These are phyloP conservation scores for Keqinozyma sinolaborantium DNA, from an alignment of 1,139 yeast species.

Conservation along the genomic window DNA sequence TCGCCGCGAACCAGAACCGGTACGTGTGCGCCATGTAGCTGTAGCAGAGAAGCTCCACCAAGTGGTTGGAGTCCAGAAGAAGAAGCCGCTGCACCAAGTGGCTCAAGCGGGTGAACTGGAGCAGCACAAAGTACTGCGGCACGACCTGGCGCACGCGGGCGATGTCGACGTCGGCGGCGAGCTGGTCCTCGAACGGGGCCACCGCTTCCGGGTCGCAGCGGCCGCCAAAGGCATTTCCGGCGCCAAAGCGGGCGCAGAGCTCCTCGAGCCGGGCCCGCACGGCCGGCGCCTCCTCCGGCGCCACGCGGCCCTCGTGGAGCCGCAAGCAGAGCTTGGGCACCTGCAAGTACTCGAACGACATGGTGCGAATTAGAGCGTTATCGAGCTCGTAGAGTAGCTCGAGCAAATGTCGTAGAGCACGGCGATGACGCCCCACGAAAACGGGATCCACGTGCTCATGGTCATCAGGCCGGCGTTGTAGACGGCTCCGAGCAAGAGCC, in stretches of 20 bases:
- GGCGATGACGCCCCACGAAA: constrained; percentile 71
- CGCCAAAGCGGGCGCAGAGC: no score
- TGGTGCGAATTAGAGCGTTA: constrained; percentile 19
- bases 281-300: no score
- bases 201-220: no score
- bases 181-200: no score
- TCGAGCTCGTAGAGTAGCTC: constrained; percentile 50
- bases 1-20: constrained; percentile 9
- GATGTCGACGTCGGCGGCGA: no score
- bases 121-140: constrained; percentile 8
- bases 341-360: constrained; percentile 8
- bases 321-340: constrained; percentile 10
- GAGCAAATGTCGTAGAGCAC: constrained; percentile 63
- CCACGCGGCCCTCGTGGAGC: no score
- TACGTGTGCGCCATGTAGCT: constrained; percentile 8
- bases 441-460: constrained; percentile 94
- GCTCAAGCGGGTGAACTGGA: constrained; percentile 7
- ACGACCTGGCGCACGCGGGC: constrained; percentile 3
- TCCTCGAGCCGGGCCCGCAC: no score
- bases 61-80: constrained; percentile 4
- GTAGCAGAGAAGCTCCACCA: constrained; percentile 7
- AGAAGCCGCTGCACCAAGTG: constrained; percentile 5
- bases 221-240: no score
- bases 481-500: constrained; percentile 59
- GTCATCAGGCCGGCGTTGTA: constrained; percentile 75